Percentiles rank a stretch among this genome's conserved stretches.
Evolutionary conservation across 371 early-diverging fungal genomes (phyloP).

Genomic region (Rhizomucor pusillus): DNA sequence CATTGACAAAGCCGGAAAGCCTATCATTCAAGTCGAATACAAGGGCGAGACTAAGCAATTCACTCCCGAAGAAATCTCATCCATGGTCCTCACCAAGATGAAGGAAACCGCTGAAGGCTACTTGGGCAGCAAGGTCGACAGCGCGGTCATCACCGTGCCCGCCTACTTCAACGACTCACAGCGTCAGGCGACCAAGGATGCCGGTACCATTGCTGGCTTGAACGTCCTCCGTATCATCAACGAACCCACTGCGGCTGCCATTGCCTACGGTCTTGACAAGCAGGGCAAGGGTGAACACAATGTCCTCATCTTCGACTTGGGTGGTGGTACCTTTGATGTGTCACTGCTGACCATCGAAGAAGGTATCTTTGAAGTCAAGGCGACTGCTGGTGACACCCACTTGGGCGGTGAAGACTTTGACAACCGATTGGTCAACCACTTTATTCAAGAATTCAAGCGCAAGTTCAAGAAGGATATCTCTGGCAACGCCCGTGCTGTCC

Average conservation of each 20-base stretch:
- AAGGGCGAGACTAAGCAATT: slow-evolving; percentile 68
- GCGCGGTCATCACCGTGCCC: slow-evolving; percentile 82
- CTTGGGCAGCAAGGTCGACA: slow-evolving; percentile 69
- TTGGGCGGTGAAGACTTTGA: slow-evolving; percentile 98
- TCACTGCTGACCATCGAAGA: slow-evolving; percentile 85
- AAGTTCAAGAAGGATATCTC: slow-evolving; percentile 86
- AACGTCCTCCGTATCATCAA: slow-evolving; percentile 84
- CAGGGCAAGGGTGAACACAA: slow-evolving; percentile 69
- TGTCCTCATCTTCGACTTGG: slow-evolving; percentile 90
- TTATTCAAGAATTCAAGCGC: slow-evolving; percentile 86
- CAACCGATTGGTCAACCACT: slow-evolving; percentile 87
- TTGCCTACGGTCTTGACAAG: slow-evolving; percentile 88
- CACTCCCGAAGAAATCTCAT: slow-evolving; percentile 89
- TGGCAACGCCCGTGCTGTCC: slow-evolving; percentile 83
- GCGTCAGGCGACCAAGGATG: slow-evolving; percentile 84
- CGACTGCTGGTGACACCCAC: slow-evolving; percentile 93
- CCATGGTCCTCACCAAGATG: slow-evolving; percentile 82
- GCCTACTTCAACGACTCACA: slow-evolving; percentile 82
- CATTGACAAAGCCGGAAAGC: slow-evolving; percentile 82
- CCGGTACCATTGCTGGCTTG: slow-evolving; percentile 75
- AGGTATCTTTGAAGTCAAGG: slow-evolving; percentile 90
- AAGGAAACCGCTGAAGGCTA: slow-evolving; percentile 88
- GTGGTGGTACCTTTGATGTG: slow-evolving; percentile 95
- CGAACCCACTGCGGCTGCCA: slow-evolving; percentile 93
- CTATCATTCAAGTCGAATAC: slow-evolving; percentile 78